Base-by-base conservation (phyloP, 2,329 filamentous ascomycete species). In the Aspergillus puulaauensis region DNA sequence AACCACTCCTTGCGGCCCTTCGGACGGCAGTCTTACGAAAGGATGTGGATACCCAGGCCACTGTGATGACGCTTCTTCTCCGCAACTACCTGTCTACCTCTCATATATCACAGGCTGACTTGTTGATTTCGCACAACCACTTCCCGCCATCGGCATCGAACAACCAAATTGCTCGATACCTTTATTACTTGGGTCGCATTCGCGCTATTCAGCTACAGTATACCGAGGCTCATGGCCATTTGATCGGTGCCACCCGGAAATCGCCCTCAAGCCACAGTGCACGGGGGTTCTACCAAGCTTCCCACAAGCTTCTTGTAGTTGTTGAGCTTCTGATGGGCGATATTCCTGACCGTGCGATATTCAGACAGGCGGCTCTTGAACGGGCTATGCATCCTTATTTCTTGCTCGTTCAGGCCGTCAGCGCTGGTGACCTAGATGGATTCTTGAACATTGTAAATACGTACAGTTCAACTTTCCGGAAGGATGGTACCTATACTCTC, bases 281-380 rank as follows among this genome's bases (percentile, higher is more conserved):
- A 4, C 88, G 92, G 45, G 93, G 95, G 46, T 99, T 99, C 77
- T 93, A 96, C 65, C 95, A 97, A 77, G 93, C 92, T 40, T 93
- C 95, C 0, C 96, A 91, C 64, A 99, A 99, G 83, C 84, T 98
- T n/a, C 81, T 98, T 63, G 86, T 98, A 44, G 92, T 99, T 19
- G 95, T 99, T 12, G 93, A 99, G 80, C 82, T 99, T 60, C 80
- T 99, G 62, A 99, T 99, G 95, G 95, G 95, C 63, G 95, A 99
- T 71, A 99, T 99, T 65, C 95, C 95, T 31, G 93, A 98, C 70
- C 90, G 95, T 59, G 90, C 92, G 15, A 89, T 93, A 56, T 99
- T 99, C 86, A 90, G 95, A 58, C 90, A 95, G 71, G 86, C 92
- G 2, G 87, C 86, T 57, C 86, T 98, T 69, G 95, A 98, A 79